A percentile compares a stretch with the other conserved stretches of the same genome.
These are phyloP conservation scores for Ganoderma boninense DNA, from an alignment of 1,284 basidiomycete genomes.

Conservation along the genomic window DNA sequence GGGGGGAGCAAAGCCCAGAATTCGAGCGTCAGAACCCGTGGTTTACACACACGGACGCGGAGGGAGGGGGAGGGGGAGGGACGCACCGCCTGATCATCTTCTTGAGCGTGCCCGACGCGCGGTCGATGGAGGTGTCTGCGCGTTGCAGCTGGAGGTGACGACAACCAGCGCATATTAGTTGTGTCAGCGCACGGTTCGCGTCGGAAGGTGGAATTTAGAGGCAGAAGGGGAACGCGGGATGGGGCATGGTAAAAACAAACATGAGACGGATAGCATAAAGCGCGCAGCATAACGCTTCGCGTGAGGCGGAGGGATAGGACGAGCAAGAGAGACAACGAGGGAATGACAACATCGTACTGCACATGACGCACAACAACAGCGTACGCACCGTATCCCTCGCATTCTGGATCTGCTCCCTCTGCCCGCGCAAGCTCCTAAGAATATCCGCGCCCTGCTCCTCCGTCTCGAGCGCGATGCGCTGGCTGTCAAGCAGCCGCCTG, in stretches of 20 bases:
- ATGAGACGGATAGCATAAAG: too few species aligned
- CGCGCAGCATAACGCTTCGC: too few species aligned
- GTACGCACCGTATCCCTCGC: constrained; percentile 83
- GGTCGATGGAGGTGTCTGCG: constrained; percentile 78
- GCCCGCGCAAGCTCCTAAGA: constrained; percentile 83
- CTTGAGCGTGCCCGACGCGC: constrained; percentile 77
- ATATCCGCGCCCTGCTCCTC: constrained; percentile 97
- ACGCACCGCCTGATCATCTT: constrained; percentile 73
- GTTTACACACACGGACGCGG: constrained; percentile 12
- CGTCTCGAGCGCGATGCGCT: constrained; percentile 94
- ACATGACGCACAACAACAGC: background rate
- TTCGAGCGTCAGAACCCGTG: constrained; percentile 47
- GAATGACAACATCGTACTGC: too few species aligned
- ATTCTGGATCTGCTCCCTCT: constrained; percentile 96
- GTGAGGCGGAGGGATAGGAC: background rate
- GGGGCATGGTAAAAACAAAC: too few species aligned
- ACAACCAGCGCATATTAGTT: too few species aligned
- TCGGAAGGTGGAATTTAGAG: background rate
- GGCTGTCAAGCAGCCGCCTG: constrained; percentile 87
- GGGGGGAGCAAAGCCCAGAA: background rate
- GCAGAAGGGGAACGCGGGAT: too few species aligned
- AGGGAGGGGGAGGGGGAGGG: background rate
- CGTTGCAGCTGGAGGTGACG: constrained; percentile 58
- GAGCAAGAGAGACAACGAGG: too few species aligned
- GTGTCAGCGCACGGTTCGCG: background rate